Evolutionary conservation across 1,284 basidiomycete genomes (phyloP), one percentile per base, ranked within the genome.

Genomic region (Crepidotus sp.): DNA sequence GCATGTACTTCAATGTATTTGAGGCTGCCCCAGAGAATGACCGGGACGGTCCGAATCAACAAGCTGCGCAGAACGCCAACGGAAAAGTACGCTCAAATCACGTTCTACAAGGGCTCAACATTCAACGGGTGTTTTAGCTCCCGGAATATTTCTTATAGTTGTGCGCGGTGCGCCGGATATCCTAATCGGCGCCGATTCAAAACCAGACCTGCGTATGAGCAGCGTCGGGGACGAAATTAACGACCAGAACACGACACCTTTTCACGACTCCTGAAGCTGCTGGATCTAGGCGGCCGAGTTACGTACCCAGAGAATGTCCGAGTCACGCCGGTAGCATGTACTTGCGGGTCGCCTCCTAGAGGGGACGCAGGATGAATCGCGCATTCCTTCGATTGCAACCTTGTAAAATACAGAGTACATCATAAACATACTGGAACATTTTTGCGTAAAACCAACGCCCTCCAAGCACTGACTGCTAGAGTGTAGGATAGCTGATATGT

Each of bases 1-100:
- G 68, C 18, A 89, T 90, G 74, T 93, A 88, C 66, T 98, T 98
- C 64, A 98, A 98, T 57, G 96, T 98, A 25, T 96, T 98, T 59
- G 91, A 96, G 56, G 96, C 96, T 3, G 96, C 96, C 4, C 96
- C 96, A 7, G 96, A 99, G 64, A 99, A 99, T 61, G 95, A 96
- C 55, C 66, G 83, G 42, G 85, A 89, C 58, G 85, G 85, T 1
- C 86, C 86, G 1, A 76, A 59, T 51, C 82, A 89, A 42, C 84
- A 87, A 57, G 73, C 72, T 7, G 71, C 73, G 8, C 82, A 84
- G 59, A 83, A 70, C 56, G 76, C 73, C 29, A 74, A 74, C 46
- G 79, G 76, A 24, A 85, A 83, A 73, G 83, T 83, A 54, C 46
- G 66, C 59, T 32, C 36, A 4, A 4, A 3, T 17, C 13, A 3